phyloP scores from a whole-genome alignment of 768 basidiomycete genomes.

The Phallus indusiatus region DNA sequence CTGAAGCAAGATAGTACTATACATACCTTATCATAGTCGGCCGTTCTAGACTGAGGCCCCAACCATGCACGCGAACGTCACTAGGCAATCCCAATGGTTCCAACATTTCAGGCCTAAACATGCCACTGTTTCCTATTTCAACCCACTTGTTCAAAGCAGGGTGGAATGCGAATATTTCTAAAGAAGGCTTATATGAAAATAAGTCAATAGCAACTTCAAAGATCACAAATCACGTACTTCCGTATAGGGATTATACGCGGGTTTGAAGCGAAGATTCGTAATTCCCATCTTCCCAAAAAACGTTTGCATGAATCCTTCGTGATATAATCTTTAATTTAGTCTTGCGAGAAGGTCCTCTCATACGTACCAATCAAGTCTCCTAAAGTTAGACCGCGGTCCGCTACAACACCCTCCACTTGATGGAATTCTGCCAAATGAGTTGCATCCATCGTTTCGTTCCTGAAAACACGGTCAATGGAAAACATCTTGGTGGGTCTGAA shows the following conservation, averaged over 20 bases:
- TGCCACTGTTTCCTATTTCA: constrained; percentile 96
- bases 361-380: constrained; percentile 86
- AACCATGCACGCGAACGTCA: constrained; percentile 93
- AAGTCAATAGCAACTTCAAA: neutral
- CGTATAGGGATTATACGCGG: constrained; percentile 97
- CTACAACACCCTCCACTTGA: constrained; percentile 99
- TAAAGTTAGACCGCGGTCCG: constrained; percentile 84
- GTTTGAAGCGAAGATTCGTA: constrained; percentile 90
- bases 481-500: constrained; percentile 92
- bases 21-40: constrained; percentile 97
- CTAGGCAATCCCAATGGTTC: constrained; percentile 98
- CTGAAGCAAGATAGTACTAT: neutral
- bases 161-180: constrained; percentile 99
- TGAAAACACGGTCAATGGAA: constrained; percentile 96
- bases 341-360: neutral
- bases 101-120: constrained; percentile 99
- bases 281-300: constrained; percentile 99
- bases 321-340: neutral
- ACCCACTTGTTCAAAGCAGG: constrained; percentile 91
- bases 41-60: constrained; percentile 89
- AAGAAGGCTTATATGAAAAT: constrained; percentile 55
- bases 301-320: constrained; percentile 89
- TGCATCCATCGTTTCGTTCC: constrained; percentile 97
- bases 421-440: constrained; percentile 99
- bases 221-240: constrained; percentile 43